Evolutionary conservation across 768 basidiomycete species (phyloP), one percentile per base, ranked within the genome.

Genomic region (Kwoniella shandongensis): DNA sequence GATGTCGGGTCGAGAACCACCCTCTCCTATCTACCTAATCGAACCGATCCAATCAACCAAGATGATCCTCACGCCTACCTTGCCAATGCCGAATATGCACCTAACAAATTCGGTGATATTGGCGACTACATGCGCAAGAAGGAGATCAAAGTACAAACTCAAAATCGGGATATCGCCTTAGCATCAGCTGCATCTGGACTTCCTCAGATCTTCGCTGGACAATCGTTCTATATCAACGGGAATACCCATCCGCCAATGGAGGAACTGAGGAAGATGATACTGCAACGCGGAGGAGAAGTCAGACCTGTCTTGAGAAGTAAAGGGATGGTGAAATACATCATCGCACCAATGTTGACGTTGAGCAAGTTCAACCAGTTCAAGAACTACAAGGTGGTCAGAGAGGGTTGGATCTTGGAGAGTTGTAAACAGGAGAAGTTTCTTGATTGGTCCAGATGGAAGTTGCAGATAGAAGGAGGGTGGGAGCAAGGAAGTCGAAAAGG

Each of bases 101-200:
- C 88, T 2, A 83, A 87, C 27, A 83, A 80, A 32, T 97, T 93
- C 73, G 91, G 89, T 13, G 84, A 83, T 1, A 89, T 85, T 61
- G 88, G 88, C 0, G 86, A 92, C 69, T 97, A 96, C 70, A 91
- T 96, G 89, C 77, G 81, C 2, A 81, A 91, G 58, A 97, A 97
- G 78, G 84, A 94, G 2, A 86, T 88, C 27, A 98, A 98, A 75
- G 75, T 98, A 22, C 77, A 78, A 57, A 73, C 73, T 4, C 77
- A 78, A 60, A 76, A 78, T 36, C 51, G 67, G 22, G 76, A 75
- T 44, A 72, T 77, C 17, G 77, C 76, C 12, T 59, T 71, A 10
- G 66, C 63, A 20, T 58, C 60, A 25, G 64, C 61, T 15, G 57
- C 61, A 2, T 61, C 65, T 7, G 61, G 39, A 18, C 76, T 76